Percentiles rank a stretch among this genome's conserved stretches.
These are phyloP conservation scores for Fusarium metavorans DNA, from an alignment of 2,329 filamentous ascomycete species.

Conservation along the genomic window DNA sequence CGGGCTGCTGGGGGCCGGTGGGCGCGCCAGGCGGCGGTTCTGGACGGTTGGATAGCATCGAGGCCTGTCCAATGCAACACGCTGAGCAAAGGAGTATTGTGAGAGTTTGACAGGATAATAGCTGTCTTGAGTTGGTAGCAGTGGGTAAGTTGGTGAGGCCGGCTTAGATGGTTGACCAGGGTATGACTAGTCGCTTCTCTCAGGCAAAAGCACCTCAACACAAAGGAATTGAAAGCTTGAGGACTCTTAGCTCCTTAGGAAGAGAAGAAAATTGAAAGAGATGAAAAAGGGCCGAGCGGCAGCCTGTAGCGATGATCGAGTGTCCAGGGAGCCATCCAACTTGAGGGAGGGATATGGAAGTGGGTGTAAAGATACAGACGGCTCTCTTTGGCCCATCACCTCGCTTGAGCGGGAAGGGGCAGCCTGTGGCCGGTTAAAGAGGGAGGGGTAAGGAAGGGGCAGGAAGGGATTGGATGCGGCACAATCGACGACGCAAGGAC, in stretches of 20 bases:
- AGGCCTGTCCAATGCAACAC: background rate
- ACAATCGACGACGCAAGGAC: background rate
- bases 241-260: background rate
- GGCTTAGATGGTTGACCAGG: slow-evolving; percentile 12
- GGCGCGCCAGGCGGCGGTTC: slow-evolving; percentile 11
- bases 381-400: slow-evolving; percentile 13
- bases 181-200: slow-evolving; percentile 19
- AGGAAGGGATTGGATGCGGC: background rate
- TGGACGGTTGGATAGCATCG: slow-evolving; percentile 21
- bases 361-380: slow-evolving; percentile 3
- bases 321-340: slow-evolving; percentile 17
- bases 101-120: background rate
- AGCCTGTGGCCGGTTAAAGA: background rate
- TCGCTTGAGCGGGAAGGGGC: background rate
- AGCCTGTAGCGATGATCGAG: slow-evolving; percentile 5
- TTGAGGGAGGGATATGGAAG: slow-evolving; percentile 22
- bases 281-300: background rate
- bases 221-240: background rate
- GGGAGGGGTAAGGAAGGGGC: background rate
- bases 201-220: background rate
- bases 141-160: background rate
- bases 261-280: background rate
- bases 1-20: slow-evolving; percentile 23
- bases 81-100: background rate
- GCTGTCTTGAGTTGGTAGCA: background rate